These are phyloP conservation scores for Deinandra increscens DNA, from an alignment of 129 eudicot genomes.

Conservation along the genomic window DNA sequence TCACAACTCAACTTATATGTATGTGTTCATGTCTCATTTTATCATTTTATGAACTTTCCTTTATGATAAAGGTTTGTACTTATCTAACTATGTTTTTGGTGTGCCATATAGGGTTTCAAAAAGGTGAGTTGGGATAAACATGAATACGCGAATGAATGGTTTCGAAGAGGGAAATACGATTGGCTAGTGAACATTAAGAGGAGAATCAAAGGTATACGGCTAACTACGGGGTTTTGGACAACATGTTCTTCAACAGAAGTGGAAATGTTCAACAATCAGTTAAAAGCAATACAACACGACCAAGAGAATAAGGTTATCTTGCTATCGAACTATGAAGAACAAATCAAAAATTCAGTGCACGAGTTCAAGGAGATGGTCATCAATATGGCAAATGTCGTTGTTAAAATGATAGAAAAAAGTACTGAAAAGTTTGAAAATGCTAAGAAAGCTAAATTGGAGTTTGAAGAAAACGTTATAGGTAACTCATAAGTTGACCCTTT, in stretches of 20 bases:
- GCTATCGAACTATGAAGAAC: conserved; percentile 14
- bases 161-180: conserved; percentile 11
- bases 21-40: not conserved
- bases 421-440: not conserved
- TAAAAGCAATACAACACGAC: conserved; percentile 16
- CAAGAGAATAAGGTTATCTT: conserved; percentile 16
- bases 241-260: not conserved
- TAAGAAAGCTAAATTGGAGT: conserved; percentile 1
- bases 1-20: conserved; percentile 29
- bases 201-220: conserved; percentile 7
- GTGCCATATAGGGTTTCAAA: conserved; percentile 17
- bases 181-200: conserved; percentile 16
- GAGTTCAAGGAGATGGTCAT: conserved; percentile 6
- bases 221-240: no score
- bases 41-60: no score
- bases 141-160: conserved; percentile 36
- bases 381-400: conserved; percentile 18
- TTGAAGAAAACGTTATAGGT: not conserved
- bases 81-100: not conserved
- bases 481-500: not conserved
- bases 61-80: not conserved
- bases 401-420: conserved; percentile 11
- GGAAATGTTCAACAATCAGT: conserved; percentile 2
- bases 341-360: not conserved
- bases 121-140: conserved; percentile 21